Evolutionary conservation across 768 basidiomycete species (phyloP), one percentile per base, ranked within the genome.

Genomic region (Agaricus subrufescens): DNA sequence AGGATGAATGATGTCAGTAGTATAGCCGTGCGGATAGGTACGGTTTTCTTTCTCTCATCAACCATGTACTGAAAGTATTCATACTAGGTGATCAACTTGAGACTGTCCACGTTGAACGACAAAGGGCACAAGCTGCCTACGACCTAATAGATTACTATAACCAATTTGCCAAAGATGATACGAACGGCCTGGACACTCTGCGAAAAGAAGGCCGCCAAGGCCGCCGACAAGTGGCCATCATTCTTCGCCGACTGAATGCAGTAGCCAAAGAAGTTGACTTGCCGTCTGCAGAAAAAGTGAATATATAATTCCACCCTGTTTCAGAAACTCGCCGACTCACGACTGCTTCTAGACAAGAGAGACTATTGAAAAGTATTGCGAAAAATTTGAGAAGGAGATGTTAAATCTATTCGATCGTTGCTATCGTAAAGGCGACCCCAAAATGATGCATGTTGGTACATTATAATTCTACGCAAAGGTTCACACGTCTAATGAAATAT

Each of bases 311-410:
- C 40, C 43, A 14, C 40, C 27, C 11, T 12, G 43, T 27, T 42
- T 42, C 5, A 6, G 11, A 42, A 53, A 5, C 19, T 27, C 56
- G n/a, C 40, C 14, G n/a, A 15, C 19, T 42, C 8, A 52, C 39
- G 48, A 39, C 23, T 23, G 8, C 39, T 54, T 27, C 39, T 26
- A 95, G 88, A 94, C 94, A 2, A 78, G 91, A 59, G 94, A 97
- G 67, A 87, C 79, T 56, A 94, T 99, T 58, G 96, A 98, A 64
- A 90, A 89, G 67, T 98, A 98, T 63, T 97, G 97, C 73, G 97
- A 99, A 73, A 92, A 89, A 69, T 98, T 98, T 61, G 97, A 99
- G 71, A 98, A 96, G 73, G 96, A 98, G 66, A 96, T 98, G 85
- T 82, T 99, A 52, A 86, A 90, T 66, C 76, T 98, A 42, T 99